phyloP scores from a whole-genome alignment of 1,284 basidiomycete genomes.

The Ganoderma leucocontextum region DNA sequence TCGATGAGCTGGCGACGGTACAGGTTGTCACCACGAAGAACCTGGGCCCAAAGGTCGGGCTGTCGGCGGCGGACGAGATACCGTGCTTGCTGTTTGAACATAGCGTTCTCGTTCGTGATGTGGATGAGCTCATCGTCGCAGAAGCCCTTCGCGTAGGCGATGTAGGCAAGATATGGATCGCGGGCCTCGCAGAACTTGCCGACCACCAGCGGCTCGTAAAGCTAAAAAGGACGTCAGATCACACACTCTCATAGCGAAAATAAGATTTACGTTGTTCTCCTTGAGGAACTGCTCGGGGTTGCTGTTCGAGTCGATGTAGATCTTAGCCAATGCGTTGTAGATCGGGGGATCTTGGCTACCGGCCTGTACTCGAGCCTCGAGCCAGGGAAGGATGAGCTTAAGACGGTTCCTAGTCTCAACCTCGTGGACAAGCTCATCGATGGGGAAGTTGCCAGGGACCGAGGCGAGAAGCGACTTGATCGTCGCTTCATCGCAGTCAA shows the following conservation, averaged over 20 bases:
- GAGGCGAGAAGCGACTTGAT: slow-evolving; percentile 95
- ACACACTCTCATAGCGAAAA: slow-evolving; percentile 7
- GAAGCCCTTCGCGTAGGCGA: slow-evolving; percentile 99
- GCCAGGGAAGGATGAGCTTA: slow-evolving; percentile 97
- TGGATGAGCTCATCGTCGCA: slow-evolving; percentile 98
- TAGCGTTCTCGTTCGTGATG: slow-evolving; percentile 99
- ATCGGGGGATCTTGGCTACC: slow-evolving; percentile 94
- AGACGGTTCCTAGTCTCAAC: slow-evolving; percentile 96
- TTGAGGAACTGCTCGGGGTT: slow-evolving; percentile 98
- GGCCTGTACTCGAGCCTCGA: slow-evolving; percentile 91
- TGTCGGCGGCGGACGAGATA: slow-evolving; percentile 98
- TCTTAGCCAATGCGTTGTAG: slow-evolving; percentile 98
- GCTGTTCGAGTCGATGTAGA: slow-evolving; percentile 98
- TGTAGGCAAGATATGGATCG: slow-evolving; percentile 98
- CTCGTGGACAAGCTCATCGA: slow-evolving; percentile 97
- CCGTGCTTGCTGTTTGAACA: slow-evolving; percentile 99
- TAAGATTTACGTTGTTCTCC: slow-evolving; percentile 88
- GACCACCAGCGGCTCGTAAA: slow-evolving; percentile 96
- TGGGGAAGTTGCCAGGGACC: slow-evolving; percentile 96
- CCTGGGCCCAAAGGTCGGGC: slow-evolving; percentile 96
- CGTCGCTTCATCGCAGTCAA: slow-evolving; percentile 96
- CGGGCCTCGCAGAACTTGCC: slow-evolving; percentile 99
- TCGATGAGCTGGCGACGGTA: slow-evolving; percentile 96
- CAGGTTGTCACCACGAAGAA: slow-evolving; percentile 90
- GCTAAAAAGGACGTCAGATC: slow-evolving; percentile 50